Percentiles rank a stretch among this genome's conserved stretches.
Conservation (phyloP, 345 rosid species). For the Camelina neglecta region DNA sequence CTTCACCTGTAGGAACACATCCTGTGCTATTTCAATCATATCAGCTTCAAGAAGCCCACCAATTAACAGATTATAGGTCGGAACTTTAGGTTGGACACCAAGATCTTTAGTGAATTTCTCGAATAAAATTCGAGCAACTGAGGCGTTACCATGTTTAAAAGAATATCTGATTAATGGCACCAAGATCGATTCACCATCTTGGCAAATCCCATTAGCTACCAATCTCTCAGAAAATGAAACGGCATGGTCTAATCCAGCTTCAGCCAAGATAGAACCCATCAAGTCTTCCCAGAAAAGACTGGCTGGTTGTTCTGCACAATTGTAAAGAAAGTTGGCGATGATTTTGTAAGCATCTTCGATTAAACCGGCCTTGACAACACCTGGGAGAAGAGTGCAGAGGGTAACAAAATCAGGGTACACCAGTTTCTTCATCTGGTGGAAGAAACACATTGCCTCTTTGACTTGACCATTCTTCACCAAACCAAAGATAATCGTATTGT, state of each 20-base stretch:
- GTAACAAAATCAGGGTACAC: conserved; percentile 78
- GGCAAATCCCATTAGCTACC: conserved; percentile 54
- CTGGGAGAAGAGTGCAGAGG: conserved; percentile 86
- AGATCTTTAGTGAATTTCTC: conserved; percentile 64
- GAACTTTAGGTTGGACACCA: conserved; percentile 55
- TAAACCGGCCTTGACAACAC: conserved; percentile 65
- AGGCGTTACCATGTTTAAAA: conserved; percentile 61
- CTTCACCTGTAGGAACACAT: conserved; percentile 65
- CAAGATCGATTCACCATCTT: conserved; percentile 62
- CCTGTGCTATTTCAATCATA: conserved; percentile 53
- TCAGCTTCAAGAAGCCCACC: conserved; percentile 64
- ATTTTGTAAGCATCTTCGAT: conserved; percentile 73
- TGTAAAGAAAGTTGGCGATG: conserved; percentile 57
- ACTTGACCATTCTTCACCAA: conserved; percentile 64
- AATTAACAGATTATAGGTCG: conserved; percentile 63
- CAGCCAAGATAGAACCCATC: conserved; percentile 66
- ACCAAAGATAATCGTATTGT: conserved; percentile 82
- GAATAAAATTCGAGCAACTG: conserved; percentile 57
- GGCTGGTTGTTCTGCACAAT: conserved; percentile 34
- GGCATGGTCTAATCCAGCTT: conserved; percentile 64
- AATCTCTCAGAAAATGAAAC: conserved; percentile 66
- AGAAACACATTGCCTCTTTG: conserved; percentile 71
- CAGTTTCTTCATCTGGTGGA: conserved; percentile 87
- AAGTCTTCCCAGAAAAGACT: conserved; percentile 73
- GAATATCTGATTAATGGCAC: conserved; percentile 66